phyloP scores from a whole-genome alignment of 306 rosid genomes.

The Fagus sylvatica region DNA sequence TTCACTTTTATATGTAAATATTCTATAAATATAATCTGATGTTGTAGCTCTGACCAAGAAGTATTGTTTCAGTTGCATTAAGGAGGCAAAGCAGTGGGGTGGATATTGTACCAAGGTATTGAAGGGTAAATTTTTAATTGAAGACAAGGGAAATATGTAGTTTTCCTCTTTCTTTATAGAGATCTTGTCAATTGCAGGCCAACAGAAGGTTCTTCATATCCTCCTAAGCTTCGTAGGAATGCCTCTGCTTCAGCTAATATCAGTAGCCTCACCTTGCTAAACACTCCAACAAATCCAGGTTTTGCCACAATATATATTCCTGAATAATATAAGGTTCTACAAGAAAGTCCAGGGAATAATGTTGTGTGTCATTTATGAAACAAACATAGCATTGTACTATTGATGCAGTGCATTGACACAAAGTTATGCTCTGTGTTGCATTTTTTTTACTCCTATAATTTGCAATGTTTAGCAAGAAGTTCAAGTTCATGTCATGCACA shows the following conservation, averaged over 20 bases:
- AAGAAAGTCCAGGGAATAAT: not conserved
- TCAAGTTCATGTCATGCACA: not conserved
- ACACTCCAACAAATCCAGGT: slow-evolving; percentile 61
- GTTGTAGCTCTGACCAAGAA: slow-evolving; percentile 30
- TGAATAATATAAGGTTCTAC: not conserved
- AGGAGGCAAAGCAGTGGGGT: slow-evolving; percentile 69
- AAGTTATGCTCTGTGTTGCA: not conserved
- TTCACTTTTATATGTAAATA: not conserved
- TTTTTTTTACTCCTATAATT: not conserved
- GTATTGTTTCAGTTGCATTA: slow-evolving; percentile 48
- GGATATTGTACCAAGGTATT: slow-evolving; percentile 67
- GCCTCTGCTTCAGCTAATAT: slow-evolving; percentile 87
- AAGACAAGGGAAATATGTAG: not conserved
- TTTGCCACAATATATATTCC: not conserved
- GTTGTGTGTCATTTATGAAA: not conserved
- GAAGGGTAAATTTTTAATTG: slow-evolving; percentile 7
- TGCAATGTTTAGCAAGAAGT: not conserved
- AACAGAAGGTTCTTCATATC: slow-evolving; percentile 44
- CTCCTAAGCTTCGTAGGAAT: slow-evolving; percentile 74
- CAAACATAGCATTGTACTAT: not conserved
- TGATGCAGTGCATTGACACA: not conserved
- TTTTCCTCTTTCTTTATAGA: not conserved
- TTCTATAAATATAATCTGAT: not conserved
- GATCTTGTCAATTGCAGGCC: slow-evolving; percentile 45
- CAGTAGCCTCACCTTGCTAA: slow-evolving; percentile 51